A percentile compares a stretch with the other conserved stretches of the same genome.
Evolutionary conservation across 2,329 filamentous ascomycete species (phyloP).

Genomic region (Fusarium compactum): DNA sequence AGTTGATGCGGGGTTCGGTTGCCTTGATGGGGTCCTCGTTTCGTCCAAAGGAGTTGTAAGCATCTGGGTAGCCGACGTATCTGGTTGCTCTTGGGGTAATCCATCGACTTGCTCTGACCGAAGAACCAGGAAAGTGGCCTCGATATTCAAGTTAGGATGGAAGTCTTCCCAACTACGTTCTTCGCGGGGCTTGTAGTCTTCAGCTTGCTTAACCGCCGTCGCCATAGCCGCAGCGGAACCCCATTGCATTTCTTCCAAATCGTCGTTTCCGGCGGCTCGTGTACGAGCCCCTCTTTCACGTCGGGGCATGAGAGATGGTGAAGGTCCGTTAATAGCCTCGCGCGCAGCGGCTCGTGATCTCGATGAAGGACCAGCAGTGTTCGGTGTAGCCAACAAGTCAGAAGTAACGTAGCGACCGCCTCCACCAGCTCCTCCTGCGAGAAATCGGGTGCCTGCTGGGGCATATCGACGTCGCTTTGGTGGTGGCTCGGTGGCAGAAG

Average conservation of each 20-base stretch:
- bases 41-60: constrained; percentile 53
- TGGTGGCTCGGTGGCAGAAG: constrained; percentile 68
- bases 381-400: constrained; percentile 71
- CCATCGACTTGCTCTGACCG: constrained; percentile 89
- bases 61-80: constrained; percentile 51
- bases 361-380: constrained; percentile 56
- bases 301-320: constrained; percentile 62
- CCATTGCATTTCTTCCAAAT: constrained; percentile 75
- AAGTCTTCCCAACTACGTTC: constrained; percentile 98
- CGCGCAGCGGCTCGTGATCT: constrained; percentile 64
- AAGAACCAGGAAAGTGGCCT: constrained; percentile 81
- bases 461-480: constrained; percentile 82
- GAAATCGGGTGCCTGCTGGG: constrained; percentile 56
- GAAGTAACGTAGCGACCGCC: constrained; percentile 86
- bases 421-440: constrained; percentile 79
- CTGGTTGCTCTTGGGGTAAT: constrained; percentile 58
- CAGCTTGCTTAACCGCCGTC: constrained; percentile 87
- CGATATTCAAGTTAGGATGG: constrained; percentile 93
- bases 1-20: constrained; percentile 58
- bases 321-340: constrained; percentile 55
- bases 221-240: constrained; percentile 91
- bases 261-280: constrained; percentile 64
- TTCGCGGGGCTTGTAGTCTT: constrained; percentile 97
- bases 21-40: constrained; percentile 60
- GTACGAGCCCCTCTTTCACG: constrained; percentile 69